Base-by-base conservation (phyloP, 192 early-diverging fungal species). In the Piromyces sp. region DNA sequence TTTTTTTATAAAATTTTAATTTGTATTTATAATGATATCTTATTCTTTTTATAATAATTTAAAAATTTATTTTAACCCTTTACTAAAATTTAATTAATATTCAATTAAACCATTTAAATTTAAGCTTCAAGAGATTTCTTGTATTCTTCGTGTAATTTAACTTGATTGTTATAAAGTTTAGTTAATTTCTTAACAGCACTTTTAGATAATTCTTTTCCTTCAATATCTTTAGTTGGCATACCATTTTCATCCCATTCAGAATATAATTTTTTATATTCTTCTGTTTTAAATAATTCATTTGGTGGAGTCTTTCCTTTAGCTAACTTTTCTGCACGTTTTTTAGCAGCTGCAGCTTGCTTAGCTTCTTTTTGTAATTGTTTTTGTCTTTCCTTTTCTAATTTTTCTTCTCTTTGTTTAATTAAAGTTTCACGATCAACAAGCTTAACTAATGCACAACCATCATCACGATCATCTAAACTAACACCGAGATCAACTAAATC, bases 401-500 rank as follows among this genome's bases (percentile, higher is more conserved):
- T 91, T 79, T 91, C 90, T 80, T 90, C 86, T 22, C 89, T 80
- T 82, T 89, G 87, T 79, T 82, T 80, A 31, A 86, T 30, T 40
- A 91, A 80, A 12, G 82, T 83, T 37, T 87, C 88, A 37, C 81
- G 91, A 82, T 94, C 93, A 17, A 94, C 93, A 82, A 98, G 87
- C 86, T 97, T 99, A 85, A 97, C 93, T 83, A 98, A 88, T 1
- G 97, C 96, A 81, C 90, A 93, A 30, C 96, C 96, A 85, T 95
- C 88, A 81, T 96, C 97, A 81, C 95, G 94, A 87, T 99, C 97
- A 84, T 97, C 97, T 81, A 99, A 88, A 2, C 92, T 89, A 17
- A 99, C 93, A 30, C 95, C 95, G n/a, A 97, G 86, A 68, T 94
- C 91, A 22, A 95, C 92, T 40, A 98, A 89, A 78, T 95, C 94